These are phyloP conservation scores for Seiridium cupressi DNA, from an alignment of 2,329 filamentous ascomycete genomes.

Conservation along the genomic window DNA sequence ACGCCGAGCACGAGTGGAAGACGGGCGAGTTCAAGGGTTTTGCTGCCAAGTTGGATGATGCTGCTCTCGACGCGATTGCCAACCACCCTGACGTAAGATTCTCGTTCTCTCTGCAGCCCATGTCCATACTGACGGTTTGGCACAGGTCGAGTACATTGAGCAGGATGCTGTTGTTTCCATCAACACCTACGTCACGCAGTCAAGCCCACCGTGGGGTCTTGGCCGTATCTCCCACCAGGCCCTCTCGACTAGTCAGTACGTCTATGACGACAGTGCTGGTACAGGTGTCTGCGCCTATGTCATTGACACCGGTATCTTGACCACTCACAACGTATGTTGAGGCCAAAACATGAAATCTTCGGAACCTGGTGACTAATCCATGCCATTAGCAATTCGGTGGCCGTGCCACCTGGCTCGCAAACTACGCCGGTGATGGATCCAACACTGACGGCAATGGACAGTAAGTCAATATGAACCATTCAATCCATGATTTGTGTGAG, in stretches of 20 bases:
- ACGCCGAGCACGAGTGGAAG: constrained; percentile 21
- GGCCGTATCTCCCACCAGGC: constrained; percentile 13
- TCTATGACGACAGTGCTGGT: constrained; percentile 23
- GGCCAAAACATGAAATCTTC: neutral
- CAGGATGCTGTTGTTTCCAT: constrained; percentile 17
- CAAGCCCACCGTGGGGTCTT: constrained; percentile 13
- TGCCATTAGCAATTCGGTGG: constrained; percentile 33
- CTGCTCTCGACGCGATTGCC: constrained; percentile 34
- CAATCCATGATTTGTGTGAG: too few relatives aligned
- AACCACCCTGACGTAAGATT: constrained; percentile 32
- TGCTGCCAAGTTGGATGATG: constrained; percentile 35
- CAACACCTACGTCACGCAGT: constrained; percentile 13
- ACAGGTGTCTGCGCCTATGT: constrained; percentile 35
- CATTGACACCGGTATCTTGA: constrained; percentile 48
- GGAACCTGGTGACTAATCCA: neutral
- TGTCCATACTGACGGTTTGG: neutral
- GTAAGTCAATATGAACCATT: neutral
- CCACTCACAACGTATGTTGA: constrained; percentile 28
- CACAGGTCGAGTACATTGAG: constrained; percentile 20
- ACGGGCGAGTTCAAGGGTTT: constrained; percentile 32
- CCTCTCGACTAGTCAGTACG: constrained; percentile 16
- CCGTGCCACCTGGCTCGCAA: constrained; percentile 37
- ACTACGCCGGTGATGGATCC: constrained; percentile 32
- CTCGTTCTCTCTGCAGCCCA: neutral
- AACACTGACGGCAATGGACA: constrained; percentile 43